Conservation (phyloP, 1,139 yeast species). For the Suhomyces panamericanus region DNA sequence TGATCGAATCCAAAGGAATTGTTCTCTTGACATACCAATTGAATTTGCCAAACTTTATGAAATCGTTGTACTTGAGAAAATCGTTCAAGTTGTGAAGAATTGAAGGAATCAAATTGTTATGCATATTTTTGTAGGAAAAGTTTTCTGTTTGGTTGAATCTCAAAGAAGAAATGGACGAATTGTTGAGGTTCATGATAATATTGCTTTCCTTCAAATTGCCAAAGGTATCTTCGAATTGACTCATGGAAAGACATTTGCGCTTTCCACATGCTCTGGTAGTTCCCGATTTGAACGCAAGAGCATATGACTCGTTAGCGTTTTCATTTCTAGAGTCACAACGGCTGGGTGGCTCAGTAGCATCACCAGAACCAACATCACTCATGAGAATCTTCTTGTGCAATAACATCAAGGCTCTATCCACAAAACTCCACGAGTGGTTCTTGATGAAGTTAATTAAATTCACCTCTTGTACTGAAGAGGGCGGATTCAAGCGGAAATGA, state of each 20-base stretch:
- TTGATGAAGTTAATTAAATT: constrained; percentile 50
- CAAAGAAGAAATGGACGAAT: constrained; percentile 37
- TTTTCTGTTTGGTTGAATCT: constrained; percentile 35
- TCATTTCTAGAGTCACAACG: background rate
- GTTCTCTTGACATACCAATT: constrained; percentile 63
- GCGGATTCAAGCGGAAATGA: constrained; percentile 20
- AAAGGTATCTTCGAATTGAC: constrained; percentile 45
- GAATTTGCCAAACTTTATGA: constrained; percentile 49
- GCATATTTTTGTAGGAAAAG: constrained; percentile 50
- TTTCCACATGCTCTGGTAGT: constrained; percentile 7
- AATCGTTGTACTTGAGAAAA: constrained; percentile 50
- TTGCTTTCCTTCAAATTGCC: constrained; percentile 42
- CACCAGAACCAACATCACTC: constrained; percentile 22
- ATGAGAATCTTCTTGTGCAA: constrained; percentile 54
- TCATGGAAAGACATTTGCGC: constrained; percentile 21
- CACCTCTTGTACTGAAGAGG: constrained; percentile 39
- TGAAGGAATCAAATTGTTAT: constrained; percentile 55
- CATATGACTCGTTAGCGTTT: constrained; percentile 6
- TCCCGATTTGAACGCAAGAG: background rate
- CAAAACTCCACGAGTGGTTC: constrained; percentile 53
- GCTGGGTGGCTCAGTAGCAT: constrained; percentile 12
- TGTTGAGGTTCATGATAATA: constrained; percentile 38
- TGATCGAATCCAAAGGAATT: constrained; percentile 61
- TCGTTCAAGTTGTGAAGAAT: constrained; percentile 59
- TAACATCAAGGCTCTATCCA: constrained; percentile 56